phyloP scores from a whole-genome alignment of 768 basidiomycete species.

The Mycena floridula region DNA sequence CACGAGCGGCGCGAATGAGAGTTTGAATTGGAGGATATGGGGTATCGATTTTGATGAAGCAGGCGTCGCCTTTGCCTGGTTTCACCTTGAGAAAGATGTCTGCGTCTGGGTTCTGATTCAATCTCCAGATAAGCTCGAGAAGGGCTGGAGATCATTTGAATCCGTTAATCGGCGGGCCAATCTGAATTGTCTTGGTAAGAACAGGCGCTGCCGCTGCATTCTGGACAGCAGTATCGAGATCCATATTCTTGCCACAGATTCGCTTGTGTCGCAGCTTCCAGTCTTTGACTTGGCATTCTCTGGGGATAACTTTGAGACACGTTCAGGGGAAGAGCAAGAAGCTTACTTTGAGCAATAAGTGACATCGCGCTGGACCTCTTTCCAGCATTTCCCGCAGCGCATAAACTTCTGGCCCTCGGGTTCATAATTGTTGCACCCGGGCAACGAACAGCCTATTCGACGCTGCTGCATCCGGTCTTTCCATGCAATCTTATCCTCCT shows the following conservation, averaged over 20 bases:
- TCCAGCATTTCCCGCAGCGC: conserved; percentile 11
- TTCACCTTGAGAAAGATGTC: neutral
- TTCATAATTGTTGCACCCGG: conserved; percentile 4
- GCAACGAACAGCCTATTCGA: conserved; percentile 4
- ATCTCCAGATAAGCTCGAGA: neutral
- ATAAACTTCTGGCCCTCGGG: conserved; percentile 3
- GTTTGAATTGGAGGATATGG: neutral
- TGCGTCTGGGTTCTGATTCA: neutral
- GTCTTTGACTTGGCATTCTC: conserved; percentile 11
- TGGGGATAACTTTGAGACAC: conserved; percentile 1
- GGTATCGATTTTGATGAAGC: neutral
- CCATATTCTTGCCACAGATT: conserved; percentile 12
- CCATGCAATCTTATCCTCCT: conserved; percentile 6
- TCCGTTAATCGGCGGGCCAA: neutral
- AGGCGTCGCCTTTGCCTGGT: neutral
- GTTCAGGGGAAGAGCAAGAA: neutral
- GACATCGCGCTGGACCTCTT: conserved; percentile 5
- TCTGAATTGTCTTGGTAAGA: neutral
- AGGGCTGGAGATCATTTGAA: neutral
- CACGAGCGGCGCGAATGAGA: conserved; percentile 6
- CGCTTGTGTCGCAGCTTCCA: conserved; percentile 12
- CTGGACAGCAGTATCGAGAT: conserved; percentile 7
- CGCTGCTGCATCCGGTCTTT: conserved; percentile 8
- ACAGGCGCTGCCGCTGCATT: neutral
- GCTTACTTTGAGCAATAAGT: conserved; percentile 10